Evolutionary conservation across 331 rosid genomes (phyloP).

Genomic region (Phaseolus coccineus): DNA sequence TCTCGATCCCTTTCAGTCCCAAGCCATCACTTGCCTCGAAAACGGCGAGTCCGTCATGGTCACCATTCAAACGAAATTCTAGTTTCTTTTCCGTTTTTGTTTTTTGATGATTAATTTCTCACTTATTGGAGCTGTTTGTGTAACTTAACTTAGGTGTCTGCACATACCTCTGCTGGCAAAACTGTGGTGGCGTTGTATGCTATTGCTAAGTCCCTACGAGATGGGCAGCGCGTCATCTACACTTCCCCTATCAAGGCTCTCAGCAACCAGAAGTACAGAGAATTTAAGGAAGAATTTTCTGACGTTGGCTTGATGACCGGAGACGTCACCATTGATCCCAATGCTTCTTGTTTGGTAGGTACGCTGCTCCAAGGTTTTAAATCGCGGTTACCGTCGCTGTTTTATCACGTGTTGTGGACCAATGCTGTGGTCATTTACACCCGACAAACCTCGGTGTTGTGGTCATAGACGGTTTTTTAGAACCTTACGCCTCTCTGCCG

Average conservation of each 20-base stretch:
- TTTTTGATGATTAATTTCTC: background rate
- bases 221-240: constrained; percentile 87
- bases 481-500: background rate
- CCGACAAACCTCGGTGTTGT: background rate
- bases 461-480: background rate
- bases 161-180: constrained; percentile 97
- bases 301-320: constrained; percentile 99
- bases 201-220: constrained; percentile 86
- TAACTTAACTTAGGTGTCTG: constrained; percentile 69
- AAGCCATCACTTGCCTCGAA: constrained; percentile 81
- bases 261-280: constrained; percentile 95
- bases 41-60: constrained; percentile 87
- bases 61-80: background rate
- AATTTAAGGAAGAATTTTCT: constrained; percentile 88
- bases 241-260: constrained; percentile 97
- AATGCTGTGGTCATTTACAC: background rate
- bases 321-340: constrained; percentile 92
- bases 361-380: background rate
- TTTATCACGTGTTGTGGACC: background rate
- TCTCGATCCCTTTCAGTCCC: constrained; percentile 89
- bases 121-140: background rate
- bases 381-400: background rate
- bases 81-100: background rate
- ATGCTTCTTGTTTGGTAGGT: constrained; percentile 89
- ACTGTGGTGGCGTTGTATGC: constrained; percentile 92